phyloP scores from a whole-genome alignment of 352 stramenopile genomes.

The Pythium folliculosum region DNA sequence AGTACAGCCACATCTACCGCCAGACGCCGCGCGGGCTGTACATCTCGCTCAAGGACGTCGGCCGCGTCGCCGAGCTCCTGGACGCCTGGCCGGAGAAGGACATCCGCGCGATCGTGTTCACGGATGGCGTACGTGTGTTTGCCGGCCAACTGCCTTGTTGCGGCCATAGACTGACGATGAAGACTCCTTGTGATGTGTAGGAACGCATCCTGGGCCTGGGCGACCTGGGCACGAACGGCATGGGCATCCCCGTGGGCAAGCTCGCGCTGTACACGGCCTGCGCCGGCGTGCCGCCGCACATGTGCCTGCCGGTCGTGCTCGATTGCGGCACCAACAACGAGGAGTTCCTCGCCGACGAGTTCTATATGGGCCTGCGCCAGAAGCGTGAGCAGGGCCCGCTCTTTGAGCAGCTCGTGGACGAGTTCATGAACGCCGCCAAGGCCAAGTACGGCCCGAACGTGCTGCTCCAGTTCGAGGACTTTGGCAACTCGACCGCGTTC shows the following conservation, averaged over 20 bases:
- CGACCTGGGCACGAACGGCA: conserved; percentile 90
- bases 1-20: conserved; percentile 92
- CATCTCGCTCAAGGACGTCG: conserved; percentile 84
- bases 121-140: conserved; percentile 77
- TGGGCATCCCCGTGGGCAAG: conserved; percentile 95
- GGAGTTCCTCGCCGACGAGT: conserved; percentile 89
- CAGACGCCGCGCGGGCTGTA: conserved; percentile 92
- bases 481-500: conserved; percentile 88
- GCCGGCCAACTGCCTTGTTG: neutral
- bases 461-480: conserved; percentile 89
- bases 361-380: conserved; percentile 94
- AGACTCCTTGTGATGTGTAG: neutral
- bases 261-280: conserved; percentile 94
- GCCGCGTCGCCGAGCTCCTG: conserved; percentile 87
- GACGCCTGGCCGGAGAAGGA: conserved; percentile 96
- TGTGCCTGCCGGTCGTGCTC: conserved; percentile 93
- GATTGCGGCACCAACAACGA: conserved; percentile 97
- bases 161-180: neutral
- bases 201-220: conserved; percentile 95
- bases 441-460: conserved; percentile 85
- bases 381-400: conserved; percentile 85
- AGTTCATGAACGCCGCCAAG: conserved; percentile 95
- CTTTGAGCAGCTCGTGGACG: conserved; percentile 95
- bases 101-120: conserved; percentile 96
- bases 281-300: conserved; percentile 91